These are phyloP conservation scores for Mycena belliarum DNA, from an alignment of 768 basidiomycete species.

Conservation along the genomic window DNA sequence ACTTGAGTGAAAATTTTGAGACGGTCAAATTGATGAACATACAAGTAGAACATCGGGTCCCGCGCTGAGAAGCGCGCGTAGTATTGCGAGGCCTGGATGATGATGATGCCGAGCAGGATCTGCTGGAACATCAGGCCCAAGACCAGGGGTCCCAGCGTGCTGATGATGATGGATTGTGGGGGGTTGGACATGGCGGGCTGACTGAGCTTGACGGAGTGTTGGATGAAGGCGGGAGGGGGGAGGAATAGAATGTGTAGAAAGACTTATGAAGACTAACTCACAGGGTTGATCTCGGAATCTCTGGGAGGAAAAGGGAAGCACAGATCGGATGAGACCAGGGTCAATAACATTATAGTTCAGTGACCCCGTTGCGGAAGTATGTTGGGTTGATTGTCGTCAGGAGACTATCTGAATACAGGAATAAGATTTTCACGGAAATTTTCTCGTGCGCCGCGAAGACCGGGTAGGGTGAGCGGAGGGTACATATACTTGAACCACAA, in stretches of 20 bases:
- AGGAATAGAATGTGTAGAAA: too few species aligned
- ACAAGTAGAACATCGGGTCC: neutral
- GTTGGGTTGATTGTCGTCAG: neutral
- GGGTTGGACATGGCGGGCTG: neutral
- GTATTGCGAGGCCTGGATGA: neutral
- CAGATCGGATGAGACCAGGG: too few species aligned
- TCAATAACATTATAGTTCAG: too few species aligned
- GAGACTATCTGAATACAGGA: too few species aligned
- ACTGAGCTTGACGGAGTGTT: neutral
- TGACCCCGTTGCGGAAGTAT: too few species aligned
- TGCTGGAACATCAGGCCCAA: neutral
- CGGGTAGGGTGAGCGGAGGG: too few species aligned
- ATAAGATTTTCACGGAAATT: neutral
- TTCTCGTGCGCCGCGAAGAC: too few species aligned
- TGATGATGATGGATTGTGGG: neutral
- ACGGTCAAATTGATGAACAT: too few species aligned
- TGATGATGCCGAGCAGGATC: neutral
- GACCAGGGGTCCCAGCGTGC: neutral
- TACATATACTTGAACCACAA: neutral
- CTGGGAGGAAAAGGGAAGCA: neutral
- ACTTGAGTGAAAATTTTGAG: too few species aligned
- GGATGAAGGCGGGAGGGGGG: too few species aligned
- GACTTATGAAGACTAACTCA: neutral
- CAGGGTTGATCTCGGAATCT: neutral
- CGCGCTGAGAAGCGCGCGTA: neutral